phyloP scores from a whole-genome alignment of 495 filamentous ascomycete genomes.

The Rhypophila decipiens region DNA sequence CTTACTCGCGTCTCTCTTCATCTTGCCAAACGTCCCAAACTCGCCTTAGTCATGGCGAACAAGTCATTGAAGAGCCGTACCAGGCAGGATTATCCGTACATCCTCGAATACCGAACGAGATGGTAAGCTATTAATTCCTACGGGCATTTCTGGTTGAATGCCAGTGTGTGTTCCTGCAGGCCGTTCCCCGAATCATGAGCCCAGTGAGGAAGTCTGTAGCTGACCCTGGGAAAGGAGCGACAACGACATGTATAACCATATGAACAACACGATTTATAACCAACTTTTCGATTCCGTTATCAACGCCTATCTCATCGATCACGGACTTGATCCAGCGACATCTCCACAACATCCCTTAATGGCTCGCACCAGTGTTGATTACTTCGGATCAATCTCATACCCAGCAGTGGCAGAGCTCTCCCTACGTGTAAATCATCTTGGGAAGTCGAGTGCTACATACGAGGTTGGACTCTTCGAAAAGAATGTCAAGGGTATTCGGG shows the following conservation, averaged over 20 bases:
- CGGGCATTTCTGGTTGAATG: not conserved
- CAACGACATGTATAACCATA: slow-evolving; percentile 92
- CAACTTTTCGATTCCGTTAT: slow-evolving; percentile 81
- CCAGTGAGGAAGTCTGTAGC: too few species aligned
- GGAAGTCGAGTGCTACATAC: slow-evolving; percentile 85
- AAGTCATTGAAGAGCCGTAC: slow-evolving; percentile 63
- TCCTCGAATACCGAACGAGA: slow-evolving; percentile 79
- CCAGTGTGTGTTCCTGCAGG: not conserved
- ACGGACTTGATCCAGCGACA: slow-evolving; percentile 62
- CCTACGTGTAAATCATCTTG: slow-evolving; percentile 74
- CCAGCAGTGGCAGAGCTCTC: slow-evolving; percentile 77
- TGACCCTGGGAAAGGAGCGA: slow-evolving; percentile 58
- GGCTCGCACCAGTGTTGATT: slow-evolving; percentile 76
- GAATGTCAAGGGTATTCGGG: slow-evolving; percentile 67
- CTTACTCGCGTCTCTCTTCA: too few species aligned
- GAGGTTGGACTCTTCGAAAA: slow-evolving; percentile 83
- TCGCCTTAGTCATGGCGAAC: too few species aligned
- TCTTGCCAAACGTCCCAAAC: too few species aligned
- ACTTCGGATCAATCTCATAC: slow-evolving; percentile 77
- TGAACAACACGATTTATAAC: slow-evolving; percentile 80
- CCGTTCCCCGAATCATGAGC: too few species aligned
- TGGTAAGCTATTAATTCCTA: slow-evolving; percentile 58
- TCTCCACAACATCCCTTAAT: slow-evolving; percentile 73
- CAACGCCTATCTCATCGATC: slow-evolving; percentile 79
- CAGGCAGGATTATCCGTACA: slow-evolving; percentile 69